These are phyloP conservation scores for Dalbergia cultrata DNA, from an alignment of 306 rosid species.

Conservation along the genomic window DNA sequence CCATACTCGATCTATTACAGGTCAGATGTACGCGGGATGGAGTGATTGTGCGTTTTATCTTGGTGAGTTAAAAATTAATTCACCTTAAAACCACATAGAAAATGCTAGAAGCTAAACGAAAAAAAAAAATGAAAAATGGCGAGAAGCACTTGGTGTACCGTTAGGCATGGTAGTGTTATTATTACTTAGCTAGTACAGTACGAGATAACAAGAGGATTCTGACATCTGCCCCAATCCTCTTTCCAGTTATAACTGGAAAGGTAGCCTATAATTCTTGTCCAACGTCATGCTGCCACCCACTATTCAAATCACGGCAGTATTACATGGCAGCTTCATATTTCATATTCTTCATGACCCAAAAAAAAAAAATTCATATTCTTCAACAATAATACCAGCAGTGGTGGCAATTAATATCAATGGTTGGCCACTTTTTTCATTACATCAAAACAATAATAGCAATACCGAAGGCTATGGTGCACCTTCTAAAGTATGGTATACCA, in stretches of 20 bases:
- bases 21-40: neutral
- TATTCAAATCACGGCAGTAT: neutral
- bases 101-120: no score
- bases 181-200: neutral
- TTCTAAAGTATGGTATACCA: no score
- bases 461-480: no score
- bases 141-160: no score
- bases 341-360: no score
- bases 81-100: no score
- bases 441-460: no score
- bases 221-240: neutral
- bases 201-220: neutral
- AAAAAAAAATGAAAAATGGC: no score
- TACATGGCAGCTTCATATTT: neutral
- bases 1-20: neutral
- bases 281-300: neutral
- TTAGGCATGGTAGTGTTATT: no score
- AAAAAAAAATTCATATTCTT: neutral
- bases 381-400: neutral
- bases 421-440: no score
- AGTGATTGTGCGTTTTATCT: neutral
- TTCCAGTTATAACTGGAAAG: neutral
- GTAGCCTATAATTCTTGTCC: neutral
- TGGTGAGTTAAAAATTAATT: no score
- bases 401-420: no score